phyloP scores from a whole-genome alignment of 2,329 filamentous ascomycete species.

The Ambrosiella cleistominuta region DNA sequence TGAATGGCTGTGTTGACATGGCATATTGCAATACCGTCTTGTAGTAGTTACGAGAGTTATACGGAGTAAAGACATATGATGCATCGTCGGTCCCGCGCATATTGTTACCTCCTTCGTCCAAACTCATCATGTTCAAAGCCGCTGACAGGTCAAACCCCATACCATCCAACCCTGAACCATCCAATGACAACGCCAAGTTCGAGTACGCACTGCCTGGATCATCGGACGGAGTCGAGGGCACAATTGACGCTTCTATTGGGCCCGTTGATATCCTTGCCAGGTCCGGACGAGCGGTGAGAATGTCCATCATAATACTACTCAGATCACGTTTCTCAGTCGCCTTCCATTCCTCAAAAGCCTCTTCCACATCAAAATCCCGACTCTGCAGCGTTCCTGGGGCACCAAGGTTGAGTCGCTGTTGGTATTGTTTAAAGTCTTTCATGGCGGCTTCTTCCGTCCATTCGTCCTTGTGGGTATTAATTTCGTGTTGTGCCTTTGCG shows the following conservation, averaged over 20 bases:
- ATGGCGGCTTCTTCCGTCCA: constrained; percentile 91
- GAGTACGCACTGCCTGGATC: constrained; percentile 33
- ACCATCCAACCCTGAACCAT: constrained; percentile 23
- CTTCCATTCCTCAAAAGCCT: constrained; percentile 79
- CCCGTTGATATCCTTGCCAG: constrained; percentile 59
- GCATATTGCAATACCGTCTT: constrained; percentile 66
- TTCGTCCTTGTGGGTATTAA: constrained; percentile 58
- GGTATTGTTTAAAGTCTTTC: constrained; percentile 83
- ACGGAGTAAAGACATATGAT: constrained; percentile 76
- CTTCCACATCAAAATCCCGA: constrained; percentile 79
- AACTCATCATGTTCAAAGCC: constrained; percentile 46
- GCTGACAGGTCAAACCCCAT: constrained; percentile 13
- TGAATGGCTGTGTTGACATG: constrained; percentile 38
- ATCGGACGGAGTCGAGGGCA: constrained; percentile 25
- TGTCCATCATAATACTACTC: constrained; percentile 83
- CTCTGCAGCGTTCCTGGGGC: constrained; percentile 59
- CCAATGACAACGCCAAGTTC: constrained; percentile 34
- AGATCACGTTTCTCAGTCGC: constrained; percentile 74
- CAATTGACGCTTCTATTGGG: constrained; percentile 36
- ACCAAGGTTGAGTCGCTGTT: constrained; percentile 68
- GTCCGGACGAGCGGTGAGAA: constrained; percentile 71
- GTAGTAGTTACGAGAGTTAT: constrained; percentile 68
- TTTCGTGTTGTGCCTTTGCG: constrained; percentile 68
- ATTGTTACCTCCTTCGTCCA: constrained; percentile 36
- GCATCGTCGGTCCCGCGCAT: constrained; percentile 41